A percentile compares a stretch with the other conserved stretches of the same genome.
These are phyloP conservation scores for Glarea lozoyensis DNA, from an alignment of 495 filamentous ascomycete genomes.

Conservation along the genomic window DNA sequence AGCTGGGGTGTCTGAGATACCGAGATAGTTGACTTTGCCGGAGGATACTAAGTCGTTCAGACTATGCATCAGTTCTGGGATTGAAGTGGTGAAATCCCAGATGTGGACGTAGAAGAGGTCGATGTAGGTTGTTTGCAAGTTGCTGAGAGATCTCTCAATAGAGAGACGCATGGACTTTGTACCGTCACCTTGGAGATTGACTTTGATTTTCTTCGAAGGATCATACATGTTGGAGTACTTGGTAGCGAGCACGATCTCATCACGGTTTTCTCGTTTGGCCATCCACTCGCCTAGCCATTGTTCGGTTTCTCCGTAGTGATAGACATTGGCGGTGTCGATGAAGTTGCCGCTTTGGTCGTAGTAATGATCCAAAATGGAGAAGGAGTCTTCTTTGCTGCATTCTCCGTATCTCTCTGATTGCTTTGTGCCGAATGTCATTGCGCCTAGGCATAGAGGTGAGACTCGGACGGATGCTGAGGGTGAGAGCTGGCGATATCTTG, in stretches of 20 bases:
- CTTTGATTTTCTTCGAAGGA: conserved; percentile 22
- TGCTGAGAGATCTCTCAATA: conserved; percentile 45
- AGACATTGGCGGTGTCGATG: conserved; percentile 61
- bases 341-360: conserved; percentile 55
- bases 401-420: conserved; percentile 17
- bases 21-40: conserved; percentile 56
- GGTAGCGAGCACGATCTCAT: conserved; percentile 58
- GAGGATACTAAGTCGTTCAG: conserved; percentile 45
- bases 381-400: conserved; percentile 43
- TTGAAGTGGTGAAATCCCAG: conserved; percentile 51
- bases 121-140: conserved; percentile 56
- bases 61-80: conserved; percentile 52
- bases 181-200: conserved; percentile 46
- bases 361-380: conserved; percentile 50
- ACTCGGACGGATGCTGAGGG: conserved; percentile 46
- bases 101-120: conserved; percentile 57
- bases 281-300: conserved; percentile 62
- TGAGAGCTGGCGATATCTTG: conserved; percentile 46
- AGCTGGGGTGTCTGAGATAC: conserved; percentile 50
- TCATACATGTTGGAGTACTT: conserved; percentile 42
- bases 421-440: conserved; percentile 35
- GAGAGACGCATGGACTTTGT: conserved; percentile 43
- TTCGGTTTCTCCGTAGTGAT: conserved; percentile 56
- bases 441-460: conserved; percentile 49
- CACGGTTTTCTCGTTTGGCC: conserved; percentile 35